Conservation (phyloP, 2,329 filamentous ascomycete genomes). For the Ilyonectria robusta region DNA sequence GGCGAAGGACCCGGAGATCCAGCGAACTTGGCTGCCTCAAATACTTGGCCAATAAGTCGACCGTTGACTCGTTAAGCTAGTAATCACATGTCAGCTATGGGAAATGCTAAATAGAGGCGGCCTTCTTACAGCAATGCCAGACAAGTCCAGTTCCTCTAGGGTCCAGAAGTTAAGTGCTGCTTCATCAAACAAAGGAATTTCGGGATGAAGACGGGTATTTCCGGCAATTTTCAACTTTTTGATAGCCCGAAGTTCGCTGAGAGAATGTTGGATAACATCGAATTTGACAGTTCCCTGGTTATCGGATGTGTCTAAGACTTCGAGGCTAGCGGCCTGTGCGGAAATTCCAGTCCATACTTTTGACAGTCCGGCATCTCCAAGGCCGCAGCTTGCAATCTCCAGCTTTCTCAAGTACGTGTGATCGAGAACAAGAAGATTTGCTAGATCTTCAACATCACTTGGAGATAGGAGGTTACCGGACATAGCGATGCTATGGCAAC, state of each 20-base stretch:
- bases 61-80: conserved; percentile 65
- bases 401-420: conserved; percentile 61
- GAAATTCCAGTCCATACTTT: conserved; percentile 64
- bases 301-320: conserved; percentile 66
- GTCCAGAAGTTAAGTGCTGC: conserved; percentile 59
- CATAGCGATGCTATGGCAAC: conserved; percentile 66
- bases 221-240: conserved; percentile 65
- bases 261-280: conserved; percentile 60
- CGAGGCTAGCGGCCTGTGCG: conserved; percentile 61
- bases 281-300: conserved; percentile 67
- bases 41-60: conserved; percentile 63
- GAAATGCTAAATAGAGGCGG: neutral
- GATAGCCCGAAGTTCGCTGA: conserved; percentile 61
- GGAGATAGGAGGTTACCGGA: conserved; percentile 64
- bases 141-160: conserved; percentile 69
- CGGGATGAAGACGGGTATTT: conserved; percentile 62
- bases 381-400: conserved; percentile 65
- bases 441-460: conserved; percentile 64
- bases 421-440: conserved; percentile 52
- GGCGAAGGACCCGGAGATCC: conserved; percentile 59
- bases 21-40: conserved; percentile 57
- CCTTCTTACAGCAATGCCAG: conserved; percentile 64
- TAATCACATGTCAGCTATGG: conserved; percentile 2
- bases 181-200: conserved; percentile 63
- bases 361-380: conserved; percentile 64